Conservation (phyloP, 345 rosid genomes). For the Citrus medica region DNA sequence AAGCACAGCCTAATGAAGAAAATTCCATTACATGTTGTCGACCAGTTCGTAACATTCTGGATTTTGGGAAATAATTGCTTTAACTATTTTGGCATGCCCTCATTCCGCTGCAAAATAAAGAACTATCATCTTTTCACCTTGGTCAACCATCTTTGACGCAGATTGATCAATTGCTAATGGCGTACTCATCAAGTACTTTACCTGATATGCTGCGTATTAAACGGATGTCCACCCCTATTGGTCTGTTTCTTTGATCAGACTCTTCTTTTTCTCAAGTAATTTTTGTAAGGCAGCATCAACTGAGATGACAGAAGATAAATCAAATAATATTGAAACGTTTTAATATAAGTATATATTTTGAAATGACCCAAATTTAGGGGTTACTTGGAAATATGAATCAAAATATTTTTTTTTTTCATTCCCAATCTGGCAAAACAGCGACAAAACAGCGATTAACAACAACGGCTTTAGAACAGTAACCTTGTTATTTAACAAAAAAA, state of each 20-base stretch:
- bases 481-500: too few species aligned
- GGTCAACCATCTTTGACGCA: background rate
- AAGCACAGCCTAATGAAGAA: constrained; percentile 7
- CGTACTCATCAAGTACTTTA: background rate
- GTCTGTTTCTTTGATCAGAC: background rate
- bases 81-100: background rate
- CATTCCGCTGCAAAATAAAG: constrained; percentile 11
- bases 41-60: constrained; percentile 9
- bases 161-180: background rate
- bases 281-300: too few species aligned
- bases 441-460: too few species aligned
- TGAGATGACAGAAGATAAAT: too few species aligned
- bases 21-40: background rate
- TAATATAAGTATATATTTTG: too few species aligned
- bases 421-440: too few species aligned
- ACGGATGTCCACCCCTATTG: constrained; percentile 1
- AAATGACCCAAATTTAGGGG: too few species aligned
- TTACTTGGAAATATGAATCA: too few species aligned
- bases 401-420: too few species aligned
- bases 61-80: background rate
- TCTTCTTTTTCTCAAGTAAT: background rate
- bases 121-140: background rate
- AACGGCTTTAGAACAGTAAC: too few species aligned
- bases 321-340: too few species aligned
- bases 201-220: background rate